Conservation (phyloP, 1,139 yeast genomes). For the Pichia sp. region DNA sequence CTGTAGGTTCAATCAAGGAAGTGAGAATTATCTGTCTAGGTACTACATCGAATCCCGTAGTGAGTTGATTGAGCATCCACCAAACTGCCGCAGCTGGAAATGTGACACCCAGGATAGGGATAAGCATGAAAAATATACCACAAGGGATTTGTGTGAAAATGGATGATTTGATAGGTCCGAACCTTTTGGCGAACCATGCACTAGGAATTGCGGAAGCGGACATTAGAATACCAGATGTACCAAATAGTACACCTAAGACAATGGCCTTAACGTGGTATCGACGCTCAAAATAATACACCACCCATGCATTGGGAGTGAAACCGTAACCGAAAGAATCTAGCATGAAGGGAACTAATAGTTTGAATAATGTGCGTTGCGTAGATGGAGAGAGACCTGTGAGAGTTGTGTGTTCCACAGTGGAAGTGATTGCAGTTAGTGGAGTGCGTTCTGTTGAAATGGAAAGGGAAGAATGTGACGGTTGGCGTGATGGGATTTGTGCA, state of each 20-base stretch:
- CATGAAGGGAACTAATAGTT: slow-evolving; percentile 47
- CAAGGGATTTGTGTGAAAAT: slow-evolving; percentile 76
- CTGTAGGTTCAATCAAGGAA: slow-evolving; percentile 50
- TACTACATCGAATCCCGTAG: slow-evolving; percentile 83
- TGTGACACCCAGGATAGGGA: slow-evolving; percentile 33
- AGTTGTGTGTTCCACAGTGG: slow-evolving; percentile 22
- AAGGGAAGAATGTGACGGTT: slow-evolving; percentile 14
- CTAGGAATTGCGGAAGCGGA: slow-evolving; percentile 64
- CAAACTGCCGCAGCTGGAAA: slow-evolving; percentile 31
- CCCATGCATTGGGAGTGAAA: slow-evolving; percentile 84
- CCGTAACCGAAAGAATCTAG: slow-evolving; percentile 83
- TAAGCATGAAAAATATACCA: slow-evolving; percentile 52
- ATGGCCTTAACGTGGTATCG: slow-evolving; percentile 37
- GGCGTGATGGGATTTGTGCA: no score
- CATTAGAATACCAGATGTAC: slow-evolving; percentile 51
- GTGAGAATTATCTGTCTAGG: slow-evolving; percentile 79
- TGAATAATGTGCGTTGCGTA: slow-evolving; percentile 32
- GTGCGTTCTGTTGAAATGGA: slow-evolving; percentile 17
- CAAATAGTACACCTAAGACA: slow-evolving; percentile 46
- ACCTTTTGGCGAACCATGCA: slow-evolving; percentile 54
- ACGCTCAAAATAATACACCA: slow-evolving; percentile 64
- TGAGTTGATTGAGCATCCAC: slow-evolving; percentile 42
- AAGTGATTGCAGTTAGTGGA: slow-evolving; percentile 15
- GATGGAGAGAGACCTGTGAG: slow-evolving; percentile 28
- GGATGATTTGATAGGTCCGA: slow-evolving; percentile 79